Evolutionary conservation across 2,329 filamentous ascomycete genomes (phyloP).

Genomic region (Helotiales sp.): DNA sequence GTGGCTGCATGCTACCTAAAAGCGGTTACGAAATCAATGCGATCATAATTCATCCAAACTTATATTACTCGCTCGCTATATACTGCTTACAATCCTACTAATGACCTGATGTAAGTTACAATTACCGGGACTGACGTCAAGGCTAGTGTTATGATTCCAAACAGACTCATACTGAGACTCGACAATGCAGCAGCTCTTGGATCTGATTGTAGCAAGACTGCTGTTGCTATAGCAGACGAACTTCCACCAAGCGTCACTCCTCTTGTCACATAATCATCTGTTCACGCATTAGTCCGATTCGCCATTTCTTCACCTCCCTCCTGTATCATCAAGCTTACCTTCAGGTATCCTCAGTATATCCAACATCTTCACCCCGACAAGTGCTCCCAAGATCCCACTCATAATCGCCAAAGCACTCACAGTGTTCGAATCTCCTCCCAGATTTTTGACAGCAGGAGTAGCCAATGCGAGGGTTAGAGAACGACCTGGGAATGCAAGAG

Average conservation of each 20-base stretch:
- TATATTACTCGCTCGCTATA: background rate
- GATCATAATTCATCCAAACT: background rate
- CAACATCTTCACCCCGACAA: constrained; percentile 53
- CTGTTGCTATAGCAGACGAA: constrained; percentile 59
- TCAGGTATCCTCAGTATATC: constrained; percentile 52
- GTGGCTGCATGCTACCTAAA: constrained; percentile 15
- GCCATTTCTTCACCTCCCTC: background rate
- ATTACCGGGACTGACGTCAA: constrained; percentile 58
- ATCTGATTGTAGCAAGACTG: constrained; percentile 54
- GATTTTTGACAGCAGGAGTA: constrained; percentile 53
- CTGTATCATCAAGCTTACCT: constrained; percentile 37
- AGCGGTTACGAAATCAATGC: constrained; percentile 8
- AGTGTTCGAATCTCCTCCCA: constrained; percentile 56
- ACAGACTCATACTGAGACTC: constrained; percentile 60
- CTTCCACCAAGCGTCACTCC: constrained; percentile 62
- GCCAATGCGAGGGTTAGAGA: constrained; percentile 62
- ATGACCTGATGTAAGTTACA: constrained; percentile 45
- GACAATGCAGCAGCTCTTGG: constrained; percentile 59
- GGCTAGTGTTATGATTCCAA: constrained; percentile 58
- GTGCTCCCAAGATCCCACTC: constrained; percentile 58
- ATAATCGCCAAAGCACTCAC: constrained; percentile 58
- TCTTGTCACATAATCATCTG: constrained; percentile 63
- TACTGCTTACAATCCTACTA: constrained; percentile 43
- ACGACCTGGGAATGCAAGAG: constrained; percentile 55
- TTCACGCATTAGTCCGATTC: constrained; percentile 10